Conservation (phyloP, 2,329 filamentous ascomycete genomes). For the Sporothrix dimorphospora region DNA sequence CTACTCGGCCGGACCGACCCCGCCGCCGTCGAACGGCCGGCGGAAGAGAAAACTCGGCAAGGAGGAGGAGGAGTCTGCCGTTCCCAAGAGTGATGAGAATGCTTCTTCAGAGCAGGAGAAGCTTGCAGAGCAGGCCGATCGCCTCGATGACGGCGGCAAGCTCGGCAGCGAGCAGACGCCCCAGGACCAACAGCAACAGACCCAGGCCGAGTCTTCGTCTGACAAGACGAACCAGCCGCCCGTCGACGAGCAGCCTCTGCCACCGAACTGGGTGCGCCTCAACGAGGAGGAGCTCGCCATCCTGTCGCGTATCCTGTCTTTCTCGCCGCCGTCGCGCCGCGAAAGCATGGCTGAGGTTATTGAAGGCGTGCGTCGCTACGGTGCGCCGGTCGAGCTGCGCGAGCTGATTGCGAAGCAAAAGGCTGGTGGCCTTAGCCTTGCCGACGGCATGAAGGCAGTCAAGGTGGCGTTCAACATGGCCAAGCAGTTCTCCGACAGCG, state of each 20-base stretch:
- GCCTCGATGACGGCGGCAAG: conserved; percentile 23
- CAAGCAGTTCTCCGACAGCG: conserved; percentile 42
- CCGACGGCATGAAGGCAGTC: conserved; percentile 62
- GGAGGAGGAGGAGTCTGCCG: background rate
- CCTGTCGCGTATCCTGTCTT: conserved; percentile 63
- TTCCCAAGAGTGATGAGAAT: conserved; percentile 13
- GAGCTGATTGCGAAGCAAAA: conserved; percentile 61
- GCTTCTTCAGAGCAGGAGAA: conserved; percentile 1
- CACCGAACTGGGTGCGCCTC: conserved; percentile 53
- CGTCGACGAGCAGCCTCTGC: conserved; percentile 38
- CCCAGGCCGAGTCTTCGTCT: background rate
- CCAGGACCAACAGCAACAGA: background rate
- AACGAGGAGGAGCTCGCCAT: conserved; percentile 53
- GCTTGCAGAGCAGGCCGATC: conserved; percentile 16
- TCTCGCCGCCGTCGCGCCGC: conserved; percentile 65
- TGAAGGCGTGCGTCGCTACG: conserved; percentile 66
- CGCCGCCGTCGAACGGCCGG: conserved; percentile 21
- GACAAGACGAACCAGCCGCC: background rate
- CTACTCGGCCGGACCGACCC: conserved; percentile 29
- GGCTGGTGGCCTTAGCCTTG: conserved; percentile 50
- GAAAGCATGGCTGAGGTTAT: conserved; percentile 62
- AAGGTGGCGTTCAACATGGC: conserved; percentile 60
- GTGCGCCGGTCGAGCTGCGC: conserved; percentile 69
- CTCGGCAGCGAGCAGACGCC: conserved; percentile 19
- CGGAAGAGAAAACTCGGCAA: conserved; percentile 29